Percentiles rank a stretch among this genome's conserved stretches.
Conservation (phyloP, 257 asterid genomes). For the Nicotiana sylvestris region DNA sequence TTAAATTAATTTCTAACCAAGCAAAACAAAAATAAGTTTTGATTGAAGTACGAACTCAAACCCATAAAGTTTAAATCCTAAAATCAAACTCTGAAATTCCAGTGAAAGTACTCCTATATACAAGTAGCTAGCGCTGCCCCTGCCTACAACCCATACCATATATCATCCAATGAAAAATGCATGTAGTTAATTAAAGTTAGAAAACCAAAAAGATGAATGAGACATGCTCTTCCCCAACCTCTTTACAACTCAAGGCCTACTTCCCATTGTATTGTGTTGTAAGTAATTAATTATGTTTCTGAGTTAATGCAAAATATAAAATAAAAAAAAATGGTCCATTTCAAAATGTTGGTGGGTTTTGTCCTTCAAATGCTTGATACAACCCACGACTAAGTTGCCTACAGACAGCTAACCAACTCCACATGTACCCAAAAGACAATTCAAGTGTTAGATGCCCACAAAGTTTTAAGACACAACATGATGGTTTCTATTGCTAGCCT, state of each 20-base stretch:
- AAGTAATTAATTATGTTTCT: neutral
- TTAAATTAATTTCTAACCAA: too few species aligned
- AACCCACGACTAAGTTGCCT: conserved; percentile 21
- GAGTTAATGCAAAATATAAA: conserved; percentile 16
- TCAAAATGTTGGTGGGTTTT: conserved; percentile 39
- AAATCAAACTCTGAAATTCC: too few species aligned
- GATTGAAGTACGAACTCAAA: too few species aligned
- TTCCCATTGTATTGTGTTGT: neutral
- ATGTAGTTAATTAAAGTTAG: neutral
- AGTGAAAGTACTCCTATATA: too few species aligned
- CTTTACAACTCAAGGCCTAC: conserved; percentile 13
- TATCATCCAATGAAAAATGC: neutral
- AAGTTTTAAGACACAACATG: neutral
- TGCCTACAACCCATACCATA: neutral
- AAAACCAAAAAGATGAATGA: neutral
- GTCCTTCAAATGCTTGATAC: conserved; percentile 23
- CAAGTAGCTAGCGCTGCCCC: neutral
- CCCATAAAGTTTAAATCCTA: too few species aligned
- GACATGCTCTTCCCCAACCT: conserved; percentile 8
- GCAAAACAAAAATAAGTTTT: too few species aligned
- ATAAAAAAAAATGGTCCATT: conserved; percentile 15
- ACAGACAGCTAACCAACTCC: conserved; percentile 29
- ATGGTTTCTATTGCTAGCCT: neutral
- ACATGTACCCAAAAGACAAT: neutral
- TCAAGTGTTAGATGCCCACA: neutral